A percentile compares a stretch with the other conserved stretches of the same genome.
phyloP scores from a whole-genome alignment of 441 rosid genomes.

The Eutrema salsugineum region DNA sequence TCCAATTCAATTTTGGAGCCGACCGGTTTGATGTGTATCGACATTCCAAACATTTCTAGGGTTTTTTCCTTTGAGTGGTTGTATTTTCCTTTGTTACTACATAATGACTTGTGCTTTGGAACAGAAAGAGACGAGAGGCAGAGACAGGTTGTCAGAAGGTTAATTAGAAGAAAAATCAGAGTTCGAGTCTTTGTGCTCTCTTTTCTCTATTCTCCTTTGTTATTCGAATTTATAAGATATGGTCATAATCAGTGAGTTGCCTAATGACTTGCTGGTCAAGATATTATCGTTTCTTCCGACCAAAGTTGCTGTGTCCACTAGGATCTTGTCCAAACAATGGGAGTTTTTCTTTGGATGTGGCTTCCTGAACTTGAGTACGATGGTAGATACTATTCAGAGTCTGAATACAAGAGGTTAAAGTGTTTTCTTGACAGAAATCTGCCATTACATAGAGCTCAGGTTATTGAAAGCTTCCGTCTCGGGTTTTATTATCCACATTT shows the following conservation, averaged over 20 bases:
- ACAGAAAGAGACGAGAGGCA: no score
- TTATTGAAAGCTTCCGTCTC: not conserved
- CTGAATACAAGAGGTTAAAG: not conserved
- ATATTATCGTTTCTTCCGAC: not conserved
- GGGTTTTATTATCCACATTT: rapidly evolving
- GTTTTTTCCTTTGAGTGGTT: no score
- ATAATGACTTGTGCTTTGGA: no score
- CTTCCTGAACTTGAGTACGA: not conserved
- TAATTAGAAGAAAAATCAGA: no score
- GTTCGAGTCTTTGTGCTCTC: no score
- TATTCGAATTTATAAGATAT: no score
- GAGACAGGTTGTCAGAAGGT: no score
- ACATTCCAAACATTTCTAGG: no score
- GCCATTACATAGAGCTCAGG: not conserved
- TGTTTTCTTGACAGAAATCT: not conserved
- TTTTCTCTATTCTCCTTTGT: no score
- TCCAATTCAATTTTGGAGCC: no score
- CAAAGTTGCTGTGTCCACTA: not conserved
- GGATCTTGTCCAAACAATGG: not conserved
- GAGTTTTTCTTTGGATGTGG: not conserved
- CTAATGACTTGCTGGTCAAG: not conserved
- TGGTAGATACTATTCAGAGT: not conserved
- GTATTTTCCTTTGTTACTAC: no score
- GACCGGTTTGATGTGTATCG: no score
- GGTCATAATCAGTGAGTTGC: not conserved